Evolutionary conservation across 495 filamentous ascomycete species (phyloP).

Genomic region (Usnea hakonensis): DNA sequence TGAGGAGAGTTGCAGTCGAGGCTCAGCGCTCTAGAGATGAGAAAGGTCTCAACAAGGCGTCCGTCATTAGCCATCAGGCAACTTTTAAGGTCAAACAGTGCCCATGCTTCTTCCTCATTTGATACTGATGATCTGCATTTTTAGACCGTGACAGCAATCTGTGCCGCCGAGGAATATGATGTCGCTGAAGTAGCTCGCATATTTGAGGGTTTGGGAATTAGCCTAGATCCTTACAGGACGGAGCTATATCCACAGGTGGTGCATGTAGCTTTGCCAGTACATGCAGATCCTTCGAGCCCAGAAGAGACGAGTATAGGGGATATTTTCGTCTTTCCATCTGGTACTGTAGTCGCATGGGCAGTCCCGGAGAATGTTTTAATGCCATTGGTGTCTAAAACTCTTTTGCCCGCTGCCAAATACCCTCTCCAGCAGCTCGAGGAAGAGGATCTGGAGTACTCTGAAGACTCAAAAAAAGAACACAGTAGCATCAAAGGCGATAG

Average conservation of each 20-base stretch:
- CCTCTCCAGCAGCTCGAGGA: slow-evolving; percentile 67
- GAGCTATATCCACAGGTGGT: slow-evolving; percentile 59
- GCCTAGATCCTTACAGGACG: slow-evolving; percentile 53
- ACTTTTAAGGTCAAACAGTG: slow-evolving; percentile 17
- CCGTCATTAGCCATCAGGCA: slow-evolving; percentile 2
- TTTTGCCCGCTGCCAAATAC: slow-evolving; percentile 67
- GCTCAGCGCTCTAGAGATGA: slow-evolving; percentile 51
- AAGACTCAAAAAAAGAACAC: slow-evolving; percentile 65
- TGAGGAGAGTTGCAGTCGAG: slow-evolving; percentile 52
- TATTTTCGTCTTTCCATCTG: slow-evolving; percentile 94
- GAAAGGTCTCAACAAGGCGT: slow-evolving; percentile 28
- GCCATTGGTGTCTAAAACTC: slow-evolving; percentile 61
- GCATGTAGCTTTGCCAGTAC: slow-evolving; percentile 52
- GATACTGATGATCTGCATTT: slow-evolving; percentile 28
- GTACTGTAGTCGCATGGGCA: slow-evolving; percentile 89
- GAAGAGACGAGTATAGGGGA: slow-evolving; percentile 68
- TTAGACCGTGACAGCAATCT: slow-evolving; percentile 68
- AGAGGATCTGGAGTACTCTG: slow-evolving; percentile 82
- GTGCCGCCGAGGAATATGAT: slow-evolving; percentile 79
- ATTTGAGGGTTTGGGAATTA: slow-evolving; percentile 60
- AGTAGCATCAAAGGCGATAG: slow-evolving; percentile 81
- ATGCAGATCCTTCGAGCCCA: slow-evolving; percentile 49
- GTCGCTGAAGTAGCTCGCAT: slow-evolving; percentile 65
- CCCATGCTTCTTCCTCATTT: neutral
- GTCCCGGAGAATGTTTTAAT: slow-evolving; percentile 63